Base-by-base conservation (phyloP, 1,139 yeast genomes). In the Blastobotrys serpentis region DNA sequence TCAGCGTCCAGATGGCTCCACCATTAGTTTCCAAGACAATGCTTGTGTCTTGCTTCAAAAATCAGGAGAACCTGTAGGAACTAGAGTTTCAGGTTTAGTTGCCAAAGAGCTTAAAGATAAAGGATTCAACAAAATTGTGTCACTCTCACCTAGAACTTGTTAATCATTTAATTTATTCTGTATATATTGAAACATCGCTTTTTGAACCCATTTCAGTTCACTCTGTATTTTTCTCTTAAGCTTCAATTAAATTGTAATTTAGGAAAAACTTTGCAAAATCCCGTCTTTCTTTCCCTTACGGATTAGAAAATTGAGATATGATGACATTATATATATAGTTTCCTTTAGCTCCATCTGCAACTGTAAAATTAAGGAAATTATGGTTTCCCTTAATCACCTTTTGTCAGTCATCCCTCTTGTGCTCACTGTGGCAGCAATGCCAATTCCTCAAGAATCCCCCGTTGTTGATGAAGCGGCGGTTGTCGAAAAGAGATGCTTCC, bases 41-140 rank as follows among this genome's bases (percentile, higher is more conserved):
- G 98, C 98, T 0, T 90, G 98, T 72, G 98, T 94, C 32, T 77
- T 92, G 64, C 80, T 92, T 54, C 90, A 92, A 71, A 89, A 89
- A 70, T 84, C 83, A 56, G 88, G 89, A 22, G 98, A 94, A 64
- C 97, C 98, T 6, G 76, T 92, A 48, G 99, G 98, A 10, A 86
- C 97, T 32, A 84, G 98, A 77, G 88, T 92, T 32, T 79, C 87
- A 48, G 84, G 92, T 36, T 95, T 87, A 46, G 97, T 92, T 26
- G 96, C 97, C 37, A 86, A 87, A 67, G 98, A 92, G 68, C 78
- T 92, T 56, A 82, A 84, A 71, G 88, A 86, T 55, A 82, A 82
- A 70, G 86, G 88, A 54, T 89, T 78, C 69, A 85, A 82, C 71
- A 92, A 92, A 73, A 83, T 92, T 51, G 88, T 89, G 42, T 78